Conservation (phyloP, 129 eudicot genomes). For the Lactuca saligna region DNA sequence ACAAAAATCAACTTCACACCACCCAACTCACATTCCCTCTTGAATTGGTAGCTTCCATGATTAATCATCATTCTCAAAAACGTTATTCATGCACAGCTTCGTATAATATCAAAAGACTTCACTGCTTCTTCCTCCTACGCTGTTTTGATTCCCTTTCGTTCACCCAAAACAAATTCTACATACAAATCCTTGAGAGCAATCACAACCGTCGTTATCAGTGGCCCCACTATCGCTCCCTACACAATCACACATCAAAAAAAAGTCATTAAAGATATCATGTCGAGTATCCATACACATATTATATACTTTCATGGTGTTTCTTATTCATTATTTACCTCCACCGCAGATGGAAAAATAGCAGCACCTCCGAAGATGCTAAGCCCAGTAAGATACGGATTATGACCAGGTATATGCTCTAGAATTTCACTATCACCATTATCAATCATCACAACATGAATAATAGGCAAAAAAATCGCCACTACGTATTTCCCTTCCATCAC, state of each 20-base stretch:
- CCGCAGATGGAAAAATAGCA: conserved; percentile 83
- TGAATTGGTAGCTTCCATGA: neutral
- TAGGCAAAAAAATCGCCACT: conserved; percentile 52
- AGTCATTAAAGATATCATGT: neutral
- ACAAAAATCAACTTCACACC: neutral
- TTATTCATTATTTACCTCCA: conserved; percentile 59
- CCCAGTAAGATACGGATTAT: conserved; percentile 84
- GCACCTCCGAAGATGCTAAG: conserved; percentile 97
- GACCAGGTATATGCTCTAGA: conserved; percentile 78
- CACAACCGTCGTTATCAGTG: conserved; percentile 83
- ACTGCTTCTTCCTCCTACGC: conserved; percentile 21
- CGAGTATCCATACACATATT: neutral
- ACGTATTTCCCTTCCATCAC: conserved; percentile 74
- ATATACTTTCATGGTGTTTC: neutral
- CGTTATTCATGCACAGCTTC: neutral
- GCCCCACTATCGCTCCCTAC: conserved; percentile 99
- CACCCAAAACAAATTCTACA: conserved; percentile 81
- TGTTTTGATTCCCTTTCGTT: conserved; percentile 52
- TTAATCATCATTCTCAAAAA: neutral
- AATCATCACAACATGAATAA: conserved; percentile 69
- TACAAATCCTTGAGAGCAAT: conserved; percentile 90
- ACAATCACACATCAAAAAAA: neutral
- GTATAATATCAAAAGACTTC: neutral
- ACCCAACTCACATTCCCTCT: neutral
- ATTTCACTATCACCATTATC: conserved; percentile 77